Evolutionary conservation across 176 grass and related monocot species (phyloP).

Genomic region (Hordeum marinum): DNA sequence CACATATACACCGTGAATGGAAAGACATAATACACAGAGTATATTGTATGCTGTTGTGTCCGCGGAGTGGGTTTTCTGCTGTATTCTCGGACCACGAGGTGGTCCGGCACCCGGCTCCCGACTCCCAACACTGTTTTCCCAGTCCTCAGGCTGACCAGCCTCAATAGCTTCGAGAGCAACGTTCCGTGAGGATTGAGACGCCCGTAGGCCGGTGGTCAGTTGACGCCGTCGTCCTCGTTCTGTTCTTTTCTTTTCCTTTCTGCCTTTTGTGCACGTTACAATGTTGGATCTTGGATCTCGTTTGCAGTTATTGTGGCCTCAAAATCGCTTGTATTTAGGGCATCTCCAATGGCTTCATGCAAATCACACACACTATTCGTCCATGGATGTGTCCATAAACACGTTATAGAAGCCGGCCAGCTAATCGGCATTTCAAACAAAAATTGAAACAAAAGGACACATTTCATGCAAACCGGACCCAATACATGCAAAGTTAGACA

Average conservation of each 20-base stretch:
- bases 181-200: background rate
- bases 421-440: too few relatives aligned
- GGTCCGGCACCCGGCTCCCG: background rate
- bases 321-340: background rate
- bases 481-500: too few relatives aligned
- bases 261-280: background rate
- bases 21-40: too few relatives aligned
- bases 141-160: too few relatives aligned
- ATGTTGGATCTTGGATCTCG: constrained; percentile 36
- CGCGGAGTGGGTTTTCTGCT: background rate
- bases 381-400: too few relatives aligned
- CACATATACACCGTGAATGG: too few relatives aligned
- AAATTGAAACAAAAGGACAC: too few relatives aligned
- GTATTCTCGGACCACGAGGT: background rate
- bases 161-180: background rate
- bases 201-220: background rate
- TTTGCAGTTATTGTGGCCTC: background rate
- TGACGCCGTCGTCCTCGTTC: background rate
- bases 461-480: too few relatives aligned
- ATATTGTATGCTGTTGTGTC: background rate
- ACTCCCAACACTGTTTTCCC: background rate
- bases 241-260: background rate
- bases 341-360: background rate
- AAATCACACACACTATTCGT: too few relatives aligned
- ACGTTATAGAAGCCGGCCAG: too few relatives aligned